phyloP scores from a whole-genome alignment of 371 early-diverging fungal genomes.

The Nematocida sp. region DNA sequence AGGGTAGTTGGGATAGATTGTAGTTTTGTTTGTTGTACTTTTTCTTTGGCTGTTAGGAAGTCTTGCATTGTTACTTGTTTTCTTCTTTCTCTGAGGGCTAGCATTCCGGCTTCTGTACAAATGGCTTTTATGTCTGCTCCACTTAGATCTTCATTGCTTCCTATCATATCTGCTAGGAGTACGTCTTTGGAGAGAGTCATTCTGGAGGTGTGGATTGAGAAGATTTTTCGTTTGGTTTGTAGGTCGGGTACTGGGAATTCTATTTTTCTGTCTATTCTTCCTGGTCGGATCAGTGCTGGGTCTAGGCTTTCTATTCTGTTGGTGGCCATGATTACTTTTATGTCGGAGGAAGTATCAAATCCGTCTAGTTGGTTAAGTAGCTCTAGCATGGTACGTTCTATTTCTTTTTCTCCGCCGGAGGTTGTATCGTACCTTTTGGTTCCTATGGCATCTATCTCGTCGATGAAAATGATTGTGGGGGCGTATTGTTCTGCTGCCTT shows the following conservation, averaged over 20 bases:
- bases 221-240: constrained; percentile 93
- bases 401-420: constrained; percentile 92
- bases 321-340: constrained; percentile 99
- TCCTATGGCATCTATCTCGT: constrained; percentile 99
- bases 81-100: constrained; percentile 94
- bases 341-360: constrained; percentile 95
- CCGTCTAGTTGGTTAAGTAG: constrained; percentile 98
- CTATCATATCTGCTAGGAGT: constrained; percentile 90
- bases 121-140: constrained; percentile 99
- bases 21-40: constrained; percentile 92
- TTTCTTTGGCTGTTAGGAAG: constrained; percentile 93
- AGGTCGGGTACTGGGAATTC: constrained; percentile 98
- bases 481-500: constrained; percentile 95
- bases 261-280: constrained; percentile 99
- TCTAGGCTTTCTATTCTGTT: constrained; percentile 96
- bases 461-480: constrained; percentile 98
- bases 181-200: constrained; percentile 95
- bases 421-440: constrained; percentile 80
- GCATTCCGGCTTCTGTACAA: constrained; percentile 96
- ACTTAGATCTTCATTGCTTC: constrained; percentile 92
- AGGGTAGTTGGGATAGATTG: constrained; percentile 66
- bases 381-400: constrained; percentile 99
- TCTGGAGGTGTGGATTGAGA: constrained; percentile 90
- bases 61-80: constrained; percentile 95
- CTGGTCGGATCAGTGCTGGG: constrained; percentile 97